phyloP scores from a whole-genome alignment of 2,329 filamentous ascomycete genomes.

The Claviceps humidiphila region DNA sequence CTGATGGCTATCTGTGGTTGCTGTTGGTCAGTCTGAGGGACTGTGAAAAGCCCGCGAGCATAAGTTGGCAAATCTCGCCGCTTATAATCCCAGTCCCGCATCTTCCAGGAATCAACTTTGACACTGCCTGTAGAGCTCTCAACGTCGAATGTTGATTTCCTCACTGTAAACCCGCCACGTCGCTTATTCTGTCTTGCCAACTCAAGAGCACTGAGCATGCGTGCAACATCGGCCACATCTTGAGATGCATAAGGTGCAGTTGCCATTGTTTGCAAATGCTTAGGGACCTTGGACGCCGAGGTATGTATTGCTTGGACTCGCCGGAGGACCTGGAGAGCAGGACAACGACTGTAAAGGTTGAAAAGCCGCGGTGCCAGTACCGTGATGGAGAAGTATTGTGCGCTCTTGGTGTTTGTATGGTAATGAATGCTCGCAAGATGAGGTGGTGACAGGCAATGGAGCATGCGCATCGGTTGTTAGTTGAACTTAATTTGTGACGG shows the following conservation, averaged over 20 bases:
- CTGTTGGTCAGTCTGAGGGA: constrained; percentile 44
- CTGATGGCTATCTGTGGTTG: constrained; percentile 68
- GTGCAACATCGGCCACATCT: constrained; percentile 51
- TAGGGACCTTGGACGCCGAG: neutral
- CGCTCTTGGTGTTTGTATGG: too few species aligned
- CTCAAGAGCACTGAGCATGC: constrained; percentile 53
- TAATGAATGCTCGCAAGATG: too few species aligned
- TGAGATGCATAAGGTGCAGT: constrained; percentile 51
- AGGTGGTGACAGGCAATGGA: too few species aligned
- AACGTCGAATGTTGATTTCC: constrained; percentile 66
- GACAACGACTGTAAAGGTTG: too few species aligned
- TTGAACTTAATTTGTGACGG: too few species aligned
- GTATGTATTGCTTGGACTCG: neutral
- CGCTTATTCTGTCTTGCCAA: constrained; percentile 37
- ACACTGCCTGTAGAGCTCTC: constrained; percentile 47
- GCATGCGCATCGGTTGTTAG: too few species aligned
- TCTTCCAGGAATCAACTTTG: constrained; percentile 78
- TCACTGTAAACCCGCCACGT: constrained; percentile 55
- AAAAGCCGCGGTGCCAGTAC: too few species aligned
- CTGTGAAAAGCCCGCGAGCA: constrained; percentile 89
- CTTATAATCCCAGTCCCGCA: constrained; percentile 96
- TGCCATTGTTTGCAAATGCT: constrained; percentile 12
- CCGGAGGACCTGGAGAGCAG: neutral
- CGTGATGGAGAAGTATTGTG: too few species aligned
- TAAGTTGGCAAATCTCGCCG: constrained; percentile 74